These are phyloP conservation scores for Podospora tetraspora DNA, from an alignment of 495 filamentous ascomycete genomes.

Conservation along the genomic window DNA sequence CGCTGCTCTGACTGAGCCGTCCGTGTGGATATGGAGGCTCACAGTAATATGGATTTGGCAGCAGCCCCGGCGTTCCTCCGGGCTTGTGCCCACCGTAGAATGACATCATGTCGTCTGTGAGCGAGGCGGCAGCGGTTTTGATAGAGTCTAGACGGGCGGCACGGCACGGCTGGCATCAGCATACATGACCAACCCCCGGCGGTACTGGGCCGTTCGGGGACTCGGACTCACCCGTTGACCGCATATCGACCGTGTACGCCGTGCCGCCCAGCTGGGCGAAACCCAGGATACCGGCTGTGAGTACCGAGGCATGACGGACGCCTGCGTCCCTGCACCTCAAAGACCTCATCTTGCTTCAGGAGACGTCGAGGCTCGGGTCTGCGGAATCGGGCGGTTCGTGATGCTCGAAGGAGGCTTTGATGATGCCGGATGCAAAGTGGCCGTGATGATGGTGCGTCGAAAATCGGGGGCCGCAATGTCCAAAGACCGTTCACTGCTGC, in stretches of 20 bases:
- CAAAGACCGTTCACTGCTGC: neutral
- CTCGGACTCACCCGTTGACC: constrained; percentile 24
- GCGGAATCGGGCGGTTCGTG: neutral
- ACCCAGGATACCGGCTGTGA: constrained; percentile 13
- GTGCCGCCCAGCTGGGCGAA: constrained; percentile 7
- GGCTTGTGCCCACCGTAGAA: constrained; percentile 63
- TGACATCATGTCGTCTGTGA: constrained; percentile 60
- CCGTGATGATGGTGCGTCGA: neutral
- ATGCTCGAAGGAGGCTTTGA: neutral
- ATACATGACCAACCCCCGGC: neutral
- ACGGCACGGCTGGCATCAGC: neutral
- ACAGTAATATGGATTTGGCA: constrained; percentile 44
- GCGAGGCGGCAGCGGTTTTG: constrained; percentile 53
- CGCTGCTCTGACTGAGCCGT: neutral
- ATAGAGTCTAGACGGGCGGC: constrained; percentile 53
- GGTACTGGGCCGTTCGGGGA: neutral
- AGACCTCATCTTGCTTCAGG: constrained; percentile 7
- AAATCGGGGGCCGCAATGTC: neutral
- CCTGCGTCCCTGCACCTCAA: neutral
- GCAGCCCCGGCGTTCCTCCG: constrained; percentile 44
- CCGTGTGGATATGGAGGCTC: constrained; percentile 4
- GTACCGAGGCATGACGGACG: neutral
- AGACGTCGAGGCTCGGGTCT: neutral
- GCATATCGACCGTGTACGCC: constrained; percentile 29
- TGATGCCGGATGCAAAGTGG: neutral